Evolutionary conservation across 768 basidiomycete genomes (phyloP).

Genomic region (Crepidotus variabilis): DNA sequence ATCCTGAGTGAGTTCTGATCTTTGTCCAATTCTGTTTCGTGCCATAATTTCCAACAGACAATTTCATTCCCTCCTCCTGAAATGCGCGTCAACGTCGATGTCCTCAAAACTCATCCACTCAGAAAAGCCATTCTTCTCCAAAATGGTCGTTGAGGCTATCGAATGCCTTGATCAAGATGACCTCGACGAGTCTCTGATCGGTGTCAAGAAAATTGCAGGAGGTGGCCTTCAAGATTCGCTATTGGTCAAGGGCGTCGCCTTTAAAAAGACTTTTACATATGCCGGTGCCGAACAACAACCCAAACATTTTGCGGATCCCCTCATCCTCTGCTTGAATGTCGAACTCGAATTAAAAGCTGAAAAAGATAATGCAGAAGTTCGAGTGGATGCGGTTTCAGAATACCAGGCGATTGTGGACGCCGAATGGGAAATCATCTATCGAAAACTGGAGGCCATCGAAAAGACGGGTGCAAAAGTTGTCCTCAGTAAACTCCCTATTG

Average conservation of each 20-base stretch:
- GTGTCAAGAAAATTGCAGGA: constrained; percentile 96
- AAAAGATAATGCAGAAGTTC: constrained; percentile 98
- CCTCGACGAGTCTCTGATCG: constrained; percentile 93
- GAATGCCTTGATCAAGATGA: constrained; percentile 89
- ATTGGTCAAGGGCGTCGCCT: constrained; percentile 86
- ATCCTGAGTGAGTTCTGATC: constrained; percentile 69
- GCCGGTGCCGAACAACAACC: constrained; percentile 99
- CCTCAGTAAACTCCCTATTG: constrained; percentile 96
- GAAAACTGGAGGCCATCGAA: constrained; percentile 93
- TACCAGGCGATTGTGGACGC: constrained; percentile 99
- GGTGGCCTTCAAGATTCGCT: constrained; percentile 97
- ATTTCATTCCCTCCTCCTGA: constrained; percentile 91
- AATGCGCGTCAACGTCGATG: constrained; percentile 99
- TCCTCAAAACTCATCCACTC: constrained; percentile 99
- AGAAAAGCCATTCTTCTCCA: constrained; percentile 97
- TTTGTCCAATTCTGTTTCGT: constrained; percentile 1
- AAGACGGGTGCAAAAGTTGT: constrained; percentile 97
- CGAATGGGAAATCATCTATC: constrained; percentile 99
- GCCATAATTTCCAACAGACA: constrained; percentile 43
- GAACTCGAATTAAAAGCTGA: constrained; percentile 99
- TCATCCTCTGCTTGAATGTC: constrained; percentile 92
- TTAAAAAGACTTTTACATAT: constrained; percentile 99
- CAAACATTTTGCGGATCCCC: constrained; percentile 84
- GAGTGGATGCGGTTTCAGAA: constrained; percentile 94
- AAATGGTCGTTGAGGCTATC: constrained; percentile 98